Conservation (phyloP, 2,329 filamentous ascomycete species). For the Xenosphaeropsis pyriputrescens region DNA sequence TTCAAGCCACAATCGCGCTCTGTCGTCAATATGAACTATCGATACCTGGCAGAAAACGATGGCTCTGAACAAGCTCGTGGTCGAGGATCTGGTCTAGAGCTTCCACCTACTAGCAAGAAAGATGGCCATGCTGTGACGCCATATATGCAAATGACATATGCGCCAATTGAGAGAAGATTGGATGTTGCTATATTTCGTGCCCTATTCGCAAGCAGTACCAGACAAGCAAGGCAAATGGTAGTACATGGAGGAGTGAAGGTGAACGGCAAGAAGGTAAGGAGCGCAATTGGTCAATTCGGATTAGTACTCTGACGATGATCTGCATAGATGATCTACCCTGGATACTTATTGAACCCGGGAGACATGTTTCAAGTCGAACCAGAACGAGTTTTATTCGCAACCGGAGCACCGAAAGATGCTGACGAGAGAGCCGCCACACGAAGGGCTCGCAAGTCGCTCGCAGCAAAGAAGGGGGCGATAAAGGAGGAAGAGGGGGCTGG, state of each 20-base stretch:
- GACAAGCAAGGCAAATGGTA: constrained; percentile 89
- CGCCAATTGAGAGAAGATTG: constrained; percentile 76
- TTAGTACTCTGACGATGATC: constrained; percentile 85
- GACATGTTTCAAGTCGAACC: constrained; percentile 96
- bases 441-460: constrained; percentile 10
- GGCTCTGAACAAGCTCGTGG: constrained; percentile 74
- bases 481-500: constrained; percentile 15
- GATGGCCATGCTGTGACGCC: constrained; percentile 45
- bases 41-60: constrained; percentile 66
- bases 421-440: constrained; percentile 3
- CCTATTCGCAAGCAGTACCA: constrained; percentile 82
- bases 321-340: constrained; percentile 75
- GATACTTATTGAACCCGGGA: constrained; percentile 89
- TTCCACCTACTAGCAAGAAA: constrained; percentile 5
- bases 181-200: constrained; percentile 93
- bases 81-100: constrained; percentile 53
- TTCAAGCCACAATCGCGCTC: constrained; percentile 71
- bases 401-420: constrained; percentile 53
- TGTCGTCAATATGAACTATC: constrained; percentile 72
- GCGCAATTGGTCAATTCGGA: constrained; percentile 67
- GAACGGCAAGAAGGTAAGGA: constrained; percentile 78
- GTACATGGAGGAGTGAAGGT: constrained; percentile 88
- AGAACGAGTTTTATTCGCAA: constrained; percentile 77
- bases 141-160: constrained; percentile 94
- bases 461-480: constrained; percentile 10